A percentile compares a stretch with the other conserved stretches of the same genome.
These are phyloP conservation scores for Whalleya microplaca DNA, from an alignment of 2,329 filamentous ascomycete species.

Conservation along the genomic window DNA sequence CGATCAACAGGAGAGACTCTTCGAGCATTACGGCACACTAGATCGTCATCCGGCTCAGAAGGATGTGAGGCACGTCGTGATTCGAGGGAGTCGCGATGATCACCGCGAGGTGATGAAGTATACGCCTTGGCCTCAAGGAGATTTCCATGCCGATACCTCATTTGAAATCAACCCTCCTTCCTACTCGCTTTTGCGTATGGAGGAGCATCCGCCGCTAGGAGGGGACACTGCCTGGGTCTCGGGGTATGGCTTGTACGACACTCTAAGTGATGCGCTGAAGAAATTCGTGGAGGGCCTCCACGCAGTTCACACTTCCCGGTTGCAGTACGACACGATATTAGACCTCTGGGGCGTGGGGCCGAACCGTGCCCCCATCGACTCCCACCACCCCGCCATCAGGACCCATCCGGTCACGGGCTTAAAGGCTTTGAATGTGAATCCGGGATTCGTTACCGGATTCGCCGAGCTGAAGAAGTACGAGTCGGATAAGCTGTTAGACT, in stretches of 20 bases:
- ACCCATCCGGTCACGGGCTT: slow-evolving; percentile 53
- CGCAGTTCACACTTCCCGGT: slow-evolving; percentile 49
- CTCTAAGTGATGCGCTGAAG: slow-evolving; percentile 47
- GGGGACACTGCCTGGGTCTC: slow-evolving; percentile 55
- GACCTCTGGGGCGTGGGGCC: slow-evolving; percentile 47
- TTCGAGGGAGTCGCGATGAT: slow-evolving; percentile 49
- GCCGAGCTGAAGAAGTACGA: slow-evolving; percentile 54
- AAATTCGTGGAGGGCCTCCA: slow-evolving; percentile 48
- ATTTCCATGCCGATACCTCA: slow-evolving; percentile 54
- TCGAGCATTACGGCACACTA: slow-evolving; percentile 53
- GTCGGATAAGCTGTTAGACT: slow-evolving; percentile 50
- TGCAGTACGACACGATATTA: slow-evolving; percentile 52
- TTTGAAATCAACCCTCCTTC: slow-evolving; percentile 56
- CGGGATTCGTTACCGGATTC: slow-evolving; percentile 51
- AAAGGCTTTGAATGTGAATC: slow-evolving; percentile 51
- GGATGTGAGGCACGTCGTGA: slow-evolving; percentile 46
- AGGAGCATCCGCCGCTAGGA: slow-evolving; percentile 51
- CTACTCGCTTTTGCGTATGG: slow-evolving; percentile 55
- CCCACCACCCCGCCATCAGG: slow-evolving; percentile 51
- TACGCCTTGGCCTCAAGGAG: slow-evolving; percentile 50
- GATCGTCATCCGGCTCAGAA: slow-evolving; percentile 52
- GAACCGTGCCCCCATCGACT: slow-evolving; percentile 50
- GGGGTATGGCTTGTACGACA: slow-evolving; percentile 49
- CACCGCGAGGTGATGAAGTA: slow-evolving; percentile 49
- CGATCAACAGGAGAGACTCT: slow-evolving; percentile 46